Evolutionary conservation across 2,329 filamentous ascomycete species (phyloP).

Genomic region (Dactylellina parvicollis): DNA sequence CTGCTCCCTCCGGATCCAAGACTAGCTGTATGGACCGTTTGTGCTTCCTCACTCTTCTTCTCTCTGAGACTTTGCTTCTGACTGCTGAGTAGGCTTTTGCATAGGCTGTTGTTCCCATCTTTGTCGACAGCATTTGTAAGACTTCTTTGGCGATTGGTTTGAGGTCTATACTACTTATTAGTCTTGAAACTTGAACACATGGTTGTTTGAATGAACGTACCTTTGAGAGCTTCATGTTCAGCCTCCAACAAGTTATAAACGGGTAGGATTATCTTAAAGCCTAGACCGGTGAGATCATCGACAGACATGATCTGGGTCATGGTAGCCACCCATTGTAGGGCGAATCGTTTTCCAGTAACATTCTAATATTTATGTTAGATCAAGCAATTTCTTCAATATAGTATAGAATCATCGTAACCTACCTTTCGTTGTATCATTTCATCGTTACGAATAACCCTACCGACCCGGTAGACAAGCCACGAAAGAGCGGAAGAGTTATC

Average conservation of each 20-base stretch:
- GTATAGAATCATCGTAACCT: background rate
- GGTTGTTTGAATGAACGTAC: conserved; percentile 14
- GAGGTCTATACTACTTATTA: conserved; percentile 63
- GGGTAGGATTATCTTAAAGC: conserved; percentile 73
- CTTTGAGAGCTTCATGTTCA: conserved; percentile 56
- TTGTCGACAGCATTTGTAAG: conserved; percentile 84
- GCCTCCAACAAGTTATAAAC: conserved; percentile 85
- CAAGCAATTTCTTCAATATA: background rate
- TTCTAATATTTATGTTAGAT: conserved; percentile 43
- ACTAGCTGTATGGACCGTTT: conserved; percentile 91
- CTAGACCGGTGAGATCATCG: conserved; percentile 69
- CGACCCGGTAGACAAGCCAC: conserved; percentile 81
- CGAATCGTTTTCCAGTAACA: conserved; percentile 57
- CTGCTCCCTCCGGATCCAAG: conserved; percentile 79
- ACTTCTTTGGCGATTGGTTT: conserved; percentile 78
- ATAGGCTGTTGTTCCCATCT: conserved; percentile 82
- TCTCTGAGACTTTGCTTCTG: conserved; percentile 75
- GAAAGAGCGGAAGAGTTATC: conserved; percentile 68
- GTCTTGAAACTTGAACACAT: background rate
- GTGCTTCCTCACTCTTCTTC: conserved; percentile 76
- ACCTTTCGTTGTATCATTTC: conserved; percentile 59
- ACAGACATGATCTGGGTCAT: conserved; percentile 63
- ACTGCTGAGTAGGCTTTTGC: conserved; percentile 78
- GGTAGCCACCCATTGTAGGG: conserved; percentile 58
- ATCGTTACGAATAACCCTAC: conserved; percentile 81